Conservation (phyloP, 2,329 filamentous ascomycete genomes). For the Pseudofabraea citricarpa region DNA sequence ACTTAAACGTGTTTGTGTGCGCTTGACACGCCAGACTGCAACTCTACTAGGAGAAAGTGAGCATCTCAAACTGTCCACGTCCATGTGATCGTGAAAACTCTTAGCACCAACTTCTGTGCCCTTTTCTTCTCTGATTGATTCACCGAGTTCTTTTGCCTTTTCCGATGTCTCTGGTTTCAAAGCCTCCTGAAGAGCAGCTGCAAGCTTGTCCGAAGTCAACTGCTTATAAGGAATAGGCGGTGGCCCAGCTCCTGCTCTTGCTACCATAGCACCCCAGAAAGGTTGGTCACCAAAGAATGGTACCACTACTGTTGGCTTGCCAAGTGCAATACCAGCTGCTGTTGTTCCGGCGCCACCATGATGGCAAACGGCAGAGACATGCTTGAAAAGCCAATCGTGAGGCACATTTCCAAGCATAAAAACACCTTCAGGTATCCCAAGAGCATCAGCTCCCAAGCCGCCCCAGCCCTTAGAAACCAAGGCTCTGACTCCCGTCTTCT, state of each 20-base stretch:
- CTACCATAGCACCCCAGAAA: constrained; percentile 77
- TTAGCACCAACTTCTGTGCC: constrained; percentile 59
- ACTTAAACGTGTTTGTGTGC: constrained; percentile 63
- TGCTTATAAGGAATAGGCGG: constrained; percentile 64
- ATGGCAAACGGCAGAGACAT: constrained; percentile 77
- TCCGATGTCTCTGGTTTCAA: constrained; percentile 54
- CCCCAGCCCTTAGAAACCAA: constrained; percentile 88
- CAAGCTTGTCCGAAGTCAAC: constrained; percentile 61
- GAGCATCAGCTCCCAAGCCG: constrained; percentile 67
- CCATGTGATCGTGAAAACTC: constrained; percentile 67
- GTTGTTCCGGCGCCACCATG: constrained; percentile 87
- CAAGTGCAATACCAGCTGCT: constrained; percentile 76
- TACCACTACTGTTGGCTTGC: constrained; percentile 75
- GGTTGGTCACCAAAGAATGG: constrained; percentile 86
- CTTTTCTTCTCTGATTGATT: constrained; percentile 60
- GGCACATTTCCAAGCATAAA: constrained; percentile 83
- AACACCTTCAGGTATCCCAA: constrained; percentile 68
- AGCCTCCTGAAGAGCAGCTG: constrained; percentile 57
- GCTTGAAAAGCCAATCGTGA: constrained; percentile 85
- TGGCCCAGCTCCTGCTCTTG: constrained; percentile 67
- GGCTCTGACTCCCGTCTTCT: constrained; percentile 64
- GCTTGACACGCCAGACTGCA: constrained; percentile 71
- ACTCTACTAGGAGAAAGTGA: constrained; percentile 60
- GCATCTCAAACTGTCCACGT: constrained; percentile 64
- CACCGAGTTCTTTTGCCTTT: constrained; percentile 45